Conservation (phyloP, 1,284 basidiomycete genomes). For the Cryptococcus wingfieldii region DNA sequence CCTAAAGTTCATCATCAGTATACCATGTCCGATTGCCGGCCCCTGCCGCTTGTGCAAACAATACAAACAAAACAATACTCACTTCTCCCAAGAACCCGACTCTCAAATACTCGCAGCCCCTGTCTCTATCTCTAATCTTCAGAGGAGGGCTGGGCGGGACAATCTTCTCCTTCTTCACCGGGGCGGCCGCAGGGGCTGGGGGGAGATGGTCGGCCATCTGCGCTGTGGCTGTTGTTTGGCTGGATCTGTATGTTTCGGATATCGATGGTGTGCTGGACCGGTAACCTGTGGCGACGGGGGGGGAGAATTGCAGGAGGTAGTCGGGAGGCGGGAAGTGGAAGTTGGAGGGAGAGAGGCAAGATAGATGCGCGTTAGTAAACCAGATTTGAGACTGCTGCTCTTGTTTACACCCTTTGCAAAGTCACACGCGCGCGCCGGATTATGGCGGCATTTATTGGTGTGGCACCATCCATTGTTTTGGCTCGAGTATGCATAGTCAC, state of each 20-base stretch:
- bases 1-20: slow-evolving; percentile 52
- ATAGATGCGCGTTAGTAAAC: no score
- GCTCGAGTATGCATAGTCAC: no score
- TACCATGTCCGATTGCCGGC: background rate
- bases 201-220: background rate
- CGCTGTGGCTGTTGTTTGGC: background rate
- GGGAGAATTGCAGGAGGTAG: no score
- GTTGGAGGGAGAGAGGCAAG: no score
- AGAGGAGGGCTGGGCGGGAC: slow-evolving; percentile 75
- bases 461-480: no score
- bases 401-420: no score
- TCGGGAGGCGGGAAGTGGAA: no score
- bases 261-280: no score
- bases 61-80: slow-evolving; percentile 28
- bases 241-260: background rate
- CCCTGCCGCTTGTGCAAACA: background rate
- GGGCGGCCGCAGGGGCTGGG: background rate
- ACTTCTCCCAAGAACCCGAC: slow-evolving; percentile 84
- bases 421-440: no score
- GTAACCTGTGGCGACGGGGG: no score
- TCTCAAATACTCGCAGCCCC: slow-evolving; percentile 59
- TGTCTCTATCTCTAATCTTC: slow-evolving; percentile 64
- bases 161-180: slow-evolving; percentile 55
- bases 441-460: no score
- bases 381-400: no score